Evolutionary conservation across 73 alveolate species (phyloP).

Genomic region (Tetrahymena malaccensis): DNA sequence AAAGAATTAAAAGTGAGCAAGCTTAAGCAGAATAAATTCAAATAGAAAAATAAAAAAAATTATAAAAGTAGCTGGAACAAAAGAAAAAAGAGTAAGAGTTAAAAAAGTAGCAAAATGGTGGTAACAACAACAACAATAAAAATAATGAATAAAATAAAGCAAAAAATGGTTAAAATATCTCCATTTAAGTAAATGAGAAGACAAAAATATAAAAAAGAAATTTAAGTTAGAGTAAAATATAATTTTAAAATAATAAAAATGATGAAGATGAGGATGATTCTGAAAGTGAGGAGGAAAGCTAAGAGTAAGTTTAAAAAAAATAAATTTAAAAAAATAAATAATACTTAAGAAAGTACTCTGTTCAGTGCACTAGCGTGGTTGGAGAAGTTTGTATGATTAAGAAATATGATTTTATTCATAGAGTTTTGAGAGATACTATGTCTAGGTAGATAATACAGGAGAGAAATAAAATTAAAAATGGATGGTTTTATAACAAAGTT

Average conservation of each 20-base stretch:
- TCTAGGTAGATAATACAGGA: not conserved
- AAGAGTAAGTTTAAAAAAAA: not conserved
- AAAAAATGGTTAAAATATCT: not conserved
- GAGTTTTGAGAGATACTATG: not conserved
- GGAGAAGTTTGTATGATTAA: not conserved
- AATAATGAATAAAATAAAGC: not conserved
- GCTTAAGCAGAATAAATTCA: not conserved
- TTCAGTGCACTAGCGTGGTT: not conserved
- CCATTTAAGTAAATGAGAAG: not conserved
- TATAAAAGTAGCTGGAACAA: not conserved
- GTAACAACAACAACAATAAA: not conserved
- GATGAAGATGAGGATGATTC: not conserved
- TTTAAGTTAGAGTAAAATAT: not conserved
- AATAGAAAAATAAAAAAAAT: not conserved
- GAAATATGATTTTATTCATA: not conserved
- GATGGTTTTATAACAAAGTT: not conserved
- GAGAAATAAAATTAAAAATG: not conserved
- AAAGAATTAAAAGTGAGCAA: not conserved
- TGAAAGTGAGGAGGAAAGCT: not conserved
- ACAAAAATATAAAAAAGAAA: not conserved
- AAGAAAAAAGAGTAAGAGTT: not conserved
- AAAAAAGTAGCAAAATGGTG: not conserved
- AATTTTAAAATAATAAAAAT: not conserved
- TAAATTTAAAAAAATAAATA: not conserved
- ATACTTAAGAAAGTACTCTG: not conserved